Evolutionary conservation across 2,329 filamentous ascomycete species (phyloP), one percentile per base, ranked within the genome.

Genomic region (Mollisia scopiformis): DNA sequence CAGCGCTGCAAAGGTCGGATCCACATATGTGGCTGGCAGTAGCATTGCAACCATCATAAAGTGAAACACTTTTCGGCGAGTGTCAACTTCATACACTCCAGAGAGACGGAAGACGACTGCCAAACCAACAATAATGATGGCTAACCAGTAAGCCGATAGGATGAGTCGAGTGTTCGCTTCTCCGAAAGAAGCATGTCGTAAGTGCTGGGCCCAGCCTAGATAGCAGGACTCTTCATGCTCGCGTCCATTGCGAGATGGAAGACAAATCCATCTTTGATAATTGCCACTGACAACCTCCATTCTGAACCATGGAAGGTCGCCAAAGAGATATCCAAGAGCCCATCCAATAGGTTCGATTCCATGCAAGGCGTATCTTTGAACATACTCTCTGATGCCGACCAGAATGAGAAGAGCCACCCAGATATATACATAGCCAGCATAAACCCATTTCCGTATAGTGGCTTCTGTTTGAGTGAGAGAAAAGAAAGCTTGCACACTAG

Each of bases 31-130:
- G 1, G 91, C 87, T 0, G 95, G 93, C 1, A 98, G 82, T 58
- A 99, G 88, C 92, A 99, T 97, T 58, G 88, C 87, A 7, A 98
- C 94, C 90, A 98, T 98, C 84, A 94, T 97, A 68, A 96, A 96
- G 75, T 99, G 95, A 75, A 99, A 99, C 25, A 98, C 91, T 76
- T 99, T 99, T 54, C 95, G 88, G 53, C 95, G 86, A 1, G 95
- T 99, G 76, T 99, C 95, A 50, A 99, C 94, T 76, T 97, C 93
- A 67, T 91, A 93, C 53, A 91, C 80, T 2, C 87, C 80, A 41
- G 89, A 91, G 37, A 96, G 83, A 43, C 83, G 85, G 55, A 95
- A 85, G 7, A 97, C 91, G 3, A 91, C 81, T 10, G 87, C 77
- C 35, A 98, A 82, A 0, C 94, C 95, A 1, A 86, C 73, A 16